A percentile compares a stretch with the other conserved stretches of the same genome.
Evolutionary conservation across 129 eudicot genomes (phyloP).

Genomic region (Tagetes erecta): DNA sequence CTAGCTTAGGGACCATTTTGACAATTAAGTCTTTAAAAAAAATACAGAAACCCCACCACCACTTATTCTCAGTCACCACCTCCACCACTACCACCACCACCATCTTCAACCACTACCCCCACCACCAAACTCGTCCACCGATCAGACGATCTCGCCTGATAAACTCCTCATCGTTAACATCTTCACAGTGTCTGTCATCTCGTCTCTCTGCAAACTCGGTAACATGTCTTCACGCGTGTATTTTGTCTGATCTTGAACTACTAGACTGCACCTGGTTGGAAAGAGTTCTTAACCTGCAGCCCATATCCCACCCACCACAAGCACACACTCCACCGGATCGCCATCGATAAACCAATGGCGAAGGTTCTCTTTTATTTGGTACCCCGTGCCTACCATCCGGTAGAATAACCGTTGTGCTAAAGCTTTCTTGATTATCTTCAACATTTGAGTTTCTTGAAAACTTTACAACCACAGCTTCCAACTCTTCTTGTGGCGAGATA

Average conservation of each 20-base stretch:
- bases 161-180: conserved; percentile 60
- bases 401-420: conserved; percentile 56
- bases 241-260: conserved; percentile 23
- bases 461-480: conserved; percentile 73
- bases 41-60: too few species aligned
- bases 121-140: too few species aligned
- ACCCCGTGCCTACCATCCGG: conserved; percentile 76
- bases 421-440: conserved; percentile 29
- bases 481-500: conserved; percentile 54
- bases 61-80: conserved; percentile 51
- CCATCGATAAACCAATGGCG: conserved; percentile 76
- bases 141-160: conserved; percentile 61
- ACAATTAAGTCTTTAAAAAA: too few species aligned
- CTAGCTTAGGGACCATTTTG: too few species aligned
- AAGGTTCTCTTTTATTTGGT: conserved; percentile 69
- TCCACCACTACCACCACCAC: too few species aligned
- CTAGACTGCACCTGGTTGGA: conserved; percentile 30
- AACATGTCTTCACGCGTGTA: background rate
- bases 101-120: too few species aligned
- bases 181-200: conserved; percentile 51
- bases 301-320: conserved; percentile 97
- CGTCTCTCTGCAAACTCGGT: conserved; percentile 40
- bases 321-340: conserved; percentile 83
- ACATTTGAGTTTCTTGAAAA: conserved; percentile 29
- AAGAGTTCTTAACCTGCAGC: conserved; percentile 60